phyloP scores from a whole-genome alignment of 1,139 yeast species.

The Pichia sp. region DNA sequence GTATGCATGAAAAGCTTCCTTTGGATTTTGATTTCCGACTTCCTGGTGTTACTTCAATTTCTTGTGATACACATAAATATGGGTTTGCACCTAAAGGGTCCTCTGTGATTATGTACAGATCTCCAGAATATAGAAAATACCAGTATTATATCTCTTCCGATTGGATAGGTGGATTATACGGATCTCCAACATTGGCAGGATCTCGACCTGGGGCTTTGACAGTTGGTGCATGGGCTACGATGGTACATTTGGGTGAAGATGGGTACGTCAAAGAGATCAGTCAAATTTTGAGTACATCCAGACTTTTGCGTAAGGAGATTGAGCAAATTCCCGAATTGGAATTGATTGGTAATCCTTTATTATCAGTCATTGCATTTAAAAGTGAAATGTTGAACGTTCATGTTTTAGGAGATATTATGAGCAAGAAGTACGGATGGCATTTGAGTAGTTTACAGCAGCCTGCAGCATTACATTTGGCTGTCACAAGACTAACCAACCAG shows the following conservation, averaged over 20 bases:
- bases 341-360: constrained; percentile 77
- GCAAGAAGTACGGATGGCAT: constrained; percentile 73
- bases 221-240: constrained; percentile 97
- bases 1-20: constrained; percentile 38
- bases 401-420: constrained; percentile 62
- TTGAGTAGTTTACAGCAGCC: constrained; percentile 81
- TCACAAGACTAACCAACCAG: constrained; percentile 62
- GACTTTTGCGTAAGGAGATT: constrained; percentile 45
- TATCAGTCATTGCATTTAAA: constrained; percentile 73
- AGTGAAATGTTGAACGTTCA: constrained; percentile 57
- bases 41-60: constrained; percentile 93
- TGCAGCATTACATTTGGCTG: constrained; percentile 83
- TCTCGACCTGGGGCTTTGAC: constrained; percentile 95
- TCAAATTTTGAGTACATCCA: constrained; percentile 60
- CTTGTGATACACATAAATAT: constrained; percentile 96
- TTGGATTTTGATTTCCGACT: constrained; percentile 80
- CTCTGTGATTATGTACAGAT: constrained; percentile 83
- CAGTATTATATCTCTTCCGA: constrained; percentile 80
- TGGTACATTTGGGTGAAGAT: constrained; percentile 66
- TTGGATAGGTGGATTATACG: constrained; percentile 95
- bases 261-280: constrained; percentile 67
- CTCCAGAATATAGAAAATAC: constrained; percentile 53
- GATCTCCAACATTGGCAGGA: constrained; percentile 94
- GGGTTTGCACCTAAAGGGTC: constrained; percentile 99
- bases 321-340: constrained; percentile 44